Evolutionary conservation across 75 land plant species (phyloP), one percentile per base, ranked within the genome.

Genomic region (Picea sitchensis): DNA sequence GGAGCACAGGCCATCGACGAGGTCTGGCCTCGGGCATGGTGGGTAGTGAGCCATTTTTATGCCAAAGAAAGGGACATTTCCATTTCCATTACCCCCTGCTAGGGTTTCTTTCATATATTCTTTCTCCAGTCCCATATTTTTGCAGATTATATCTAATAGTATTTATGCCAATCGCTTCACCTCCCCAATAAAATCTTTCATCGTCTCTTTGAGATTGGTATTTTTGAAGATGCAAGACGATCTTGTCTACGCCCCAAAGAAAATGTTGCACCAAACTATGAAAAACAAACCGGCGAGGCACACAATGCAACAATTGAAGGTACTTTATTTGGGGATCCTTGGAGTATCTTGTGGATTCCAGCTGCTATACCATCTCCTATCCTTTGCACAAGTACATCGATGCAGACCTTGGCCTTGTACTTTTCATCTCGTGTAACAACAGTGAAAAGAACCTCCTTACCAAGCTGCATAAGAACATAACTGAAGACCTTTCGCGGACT

Each of bases 311-410:
- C 86, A 61, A 81, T 77, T 68, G 95, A 92, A 59, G 87, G 79
- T 78, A 65, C 89, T 57, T 82, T 82, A 59, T 82, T 60, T 12
- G 91, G 82, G 41, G 81, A 82, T 81, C 90, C 81, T 56, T 88
- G 89, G 12, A 91, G 87, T 59, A 91, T 63, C 77, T 92, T 87
- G 83, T 89, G 92, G 76, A 93, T 80, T 78, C 91, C 98, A 59
- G 98, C 98, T 32, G 98, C 98, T 44, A 93, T 85, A 61, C 95
- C 98, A 95, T 95, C 98, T 80, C 98, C 98, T 79, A 93, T 90
- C 80, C 98, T 90, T 81, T 92, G 98, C 71, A 95, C 95, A 61
- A 95, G 75, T 14, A 93, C 92, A 81, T 95, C 98, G 79, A 95
- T 93, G 82, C 87, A 92, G 61, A 91, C 98, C 95, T 95, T 95